Evolutionary conservation across 2,329 filamentous ascomycete species (phyloP), one percentile per base, ranked within the genome.

Genomic region (Dactylellina sp.): DNA sequence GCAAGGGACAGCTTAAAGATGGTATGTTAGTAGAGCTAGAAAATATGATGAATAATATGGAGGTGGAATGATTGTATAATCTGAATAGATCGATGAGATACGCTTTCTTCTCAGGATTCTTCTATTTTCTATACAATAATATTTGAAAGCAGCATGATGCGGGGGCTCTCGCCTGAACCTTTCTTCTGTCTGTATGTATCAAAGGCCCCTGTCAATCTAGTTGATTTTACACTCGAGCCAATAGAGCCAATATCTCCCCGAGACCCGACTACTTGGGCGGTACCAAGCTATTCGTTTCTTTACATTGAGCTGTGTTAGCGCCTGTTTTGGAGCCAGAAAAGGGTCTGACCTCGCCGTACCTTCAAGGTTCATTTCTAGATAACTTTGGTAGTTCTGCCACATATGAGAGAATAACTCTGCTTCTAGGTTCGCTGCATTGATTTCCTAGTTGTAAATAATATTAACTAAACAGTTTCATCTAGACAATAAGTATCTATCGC

Each of bases 331-430:
- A 24, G 6, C 25, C 20, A 28, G 7, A 47, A 25, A 39, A 20
- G 3, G 35, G 22, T 25, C 18, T n/a, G 12, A 9, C 12, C 1
- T 6, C n/a, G 16, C 12, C 57, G n/a, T 25, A 70, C 71, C 71
- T 59, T 75, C 63, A 18, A 75, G 64, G 28, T 75, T 68, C 63
- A 75, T 70, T 39, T 75, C 71, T 9, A 68, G 44, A 50, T 75
- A 68, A 40, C 63, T 70, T 22, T 75, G 71, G n/a, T 75, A 75
- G 52, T 75, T 75, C 57, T 75, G 71, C 71, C 71, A 75, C 71
- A 75, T 75, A 56, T 75, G 71, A 32, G 71, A 75, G 63, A 75
- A 75, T 16, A 75, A 63, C 47, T 75, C 71, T 14, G 71, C 71
- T 14, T 75, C 71, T 22, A 75, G 46, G 25, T 70, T 75, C 9